Base-by-base conservation (phyloP, 495 filamentous ascomycete genomes). In the Penicillium pancosmium region DNA sequence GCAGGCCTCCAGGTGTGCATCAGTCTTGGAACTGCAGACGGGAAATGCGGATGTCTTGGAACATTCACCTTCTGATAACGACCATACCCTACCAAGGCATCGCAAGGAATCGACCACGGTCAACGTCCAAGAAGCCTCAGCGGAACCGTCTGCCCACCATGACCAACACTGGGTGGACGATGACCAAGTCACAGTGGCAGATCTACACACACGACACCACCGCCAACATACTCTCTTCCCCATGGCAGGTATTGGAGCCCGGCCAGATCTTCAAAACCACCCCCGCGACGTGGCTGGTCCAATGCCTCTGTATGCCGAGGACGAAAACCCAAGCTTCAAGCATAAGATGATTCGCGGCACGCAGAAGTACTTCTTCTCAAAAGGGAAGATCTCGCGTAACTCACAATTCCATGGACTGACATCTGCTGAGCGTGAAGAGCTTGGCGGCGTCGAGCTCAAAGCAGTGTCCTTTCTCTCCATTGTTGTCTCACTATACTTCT, bases 361-460 rank as follows among this genome's bases (percentile, higher is more conserved):
- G 13, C 73, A 75, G 38, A 77, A 73, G 50, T 75, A 73, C 43
- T 77, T 82, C 44, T 57, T 66, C 2, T 76, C 74, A 3, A 75
- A 74, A 31, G 82, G 77, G 10, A 62, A 74, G 40, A 77, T 88
- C 18, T 85, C 86, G 3, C 80, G 89, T 16, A 93, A 93, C 70
- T 86, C 85, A 11, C 86, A 88, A 59, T 92, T 94, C 67, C 81
- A 88, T 65, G 82, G 82, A 34, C 73, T 96, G 13, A 84, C 83
- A 4, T 73, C 78, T 5, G 81, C 82, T 18, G 89, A 96, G 65
- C 82, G 90, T 11, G 86, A 90, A 55, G 74, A 81, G 55, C 81
- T 96, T 5, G 91, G 90, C 23, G 91, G 91, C 2, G 87, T 85
- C 48, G 91, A 96, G 72, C 94, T 94, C 65, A 82, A 84, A 55